Evolutionary conservation across 2,329 filamentous ascomycete species (phyloP).

Genomic region (Didymella pinodella): DNA sequence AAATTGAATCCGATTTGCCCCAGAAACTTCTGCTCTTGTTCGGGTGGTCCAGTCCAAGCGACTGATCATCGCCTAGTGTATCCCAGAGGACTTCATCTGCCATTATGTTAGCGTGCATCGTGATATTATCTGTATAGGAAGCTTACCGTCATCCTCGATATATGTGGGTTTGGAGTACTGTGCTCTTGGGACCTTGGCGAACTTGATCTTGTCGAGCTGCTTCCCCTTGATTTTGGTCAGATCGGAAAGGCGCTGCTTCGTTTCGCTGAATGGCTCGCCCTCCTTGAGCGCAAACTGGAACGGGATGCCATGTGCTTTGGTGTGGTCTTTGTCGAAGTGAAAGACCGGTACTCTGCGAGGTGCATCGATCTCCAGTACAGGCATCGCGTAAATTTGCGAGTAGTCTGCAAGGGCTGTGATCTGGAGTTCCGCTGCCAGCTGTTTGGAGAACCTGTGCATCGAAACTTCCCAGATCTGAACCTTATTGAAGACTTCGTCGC

Average conservation of each 20-base stretch:
- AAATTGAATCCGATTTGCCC: conserved; percentile 69
- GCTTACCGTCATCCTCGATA: conserved; percentile 80
- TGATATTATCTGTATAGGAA: background rate
- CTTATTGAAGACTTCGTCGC: conserved; percentile 75
- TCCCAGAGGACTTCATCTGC: conserved; percentile 58
- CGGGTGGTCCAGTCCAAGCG: conserved; percentile 66
- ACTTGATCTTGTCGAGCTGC: conserved; percentile 98
- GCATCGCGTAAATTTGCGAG: conserved; percentile 80
- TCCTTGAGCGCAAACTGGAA: conserved; percentile 89
- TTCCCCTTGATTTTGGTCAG: conserved; percentile 96
- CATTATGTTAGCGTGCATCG: conserved; percentile 19
- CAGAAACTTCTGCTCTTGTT: conserved; percentile 68
- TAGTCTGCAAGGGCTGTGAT: conserved; percentile 90
- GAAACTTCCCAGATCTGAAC: conserved; percentile 86
- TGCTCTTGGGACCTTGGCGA: conserved; percentile 73
- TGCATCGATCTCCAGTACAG: conserved; percentile 73
- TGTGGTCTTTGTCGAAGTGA: conserved; percentile 91
- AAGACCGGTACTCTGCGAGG: conserved; percentile 79
- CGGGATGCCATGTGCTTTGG: conserved; percentile 83
- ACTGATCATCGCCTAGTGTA: conserved; percentile 52
- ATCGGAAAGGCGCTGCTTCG: conserved; percentile 92
- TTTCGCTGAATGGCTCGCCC: conserved; percentile 88
- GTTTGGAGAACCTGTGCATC: conserved; percentile 82
- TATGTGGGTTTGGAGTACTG: conserved; percentile 82
- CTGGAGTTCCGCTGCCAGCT: conserved; percentile 72